A percentile compares a stretch with the other conserved stretches of the same genome.
phyloP scores from a whole-genome alignment of 352 stramenopile genomes.

The Ophiocytium majus region DNA sequence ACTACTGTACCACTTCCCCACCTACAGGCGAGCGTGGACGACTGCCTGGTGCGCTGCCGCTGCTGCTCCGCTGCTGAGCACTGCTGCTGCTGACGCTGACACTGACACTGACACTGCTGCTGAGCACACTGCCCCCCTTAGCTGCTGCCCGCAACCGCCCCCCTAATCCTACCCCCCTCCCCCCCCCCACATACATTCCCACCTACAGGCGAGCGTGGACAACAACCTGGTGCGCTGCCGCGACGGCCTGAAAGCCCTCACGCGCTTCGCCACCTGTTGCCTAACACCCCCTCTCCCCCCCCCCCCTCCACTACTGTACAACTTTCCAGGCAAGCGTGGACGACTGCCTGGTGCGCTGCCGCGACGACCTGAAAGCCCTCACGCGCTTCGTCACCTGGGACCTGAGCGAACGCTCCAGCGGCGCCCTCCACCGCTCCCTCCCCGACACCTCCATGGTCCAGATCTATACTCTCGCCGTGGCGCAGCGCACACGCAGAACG shows the following conservation, averaged over 20 bases:
- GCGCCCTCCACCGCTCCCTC: slow-evolving; percentile 65
- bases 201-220: slow-evolving; percentile 64
- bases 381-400: slow-evolving; percentile 77
- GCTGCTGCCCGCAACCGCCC: too few relatives aligned
- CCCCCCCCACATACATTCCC: neutral
- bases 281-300: too few relatives aligned
- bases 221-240: slow-evolving; percentile 60
- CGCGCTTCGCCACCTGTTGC: slow-evolving; percentile 73
- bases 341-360: slow-evolving; percentile 60
- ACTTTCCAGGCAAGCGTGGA: slow-evolving; percentile 64
- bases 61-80: too few relatives aligned
- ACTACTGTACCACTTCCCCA: neutral
- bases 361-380: slow-evolving; percentile 69
- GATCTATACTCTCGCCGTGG: slow-evolving; percentile 68
- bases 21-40: slow-evolving; percentile 64
- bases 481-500: slow-evolving; percentile 1
- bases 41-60: slow-evolving; percentile 60
- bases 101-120: too few relatives aligned
- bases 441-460: slow-evolving; percentile 65
- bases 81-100: too few relatives aligned
- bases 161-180: too few relatives aligned
- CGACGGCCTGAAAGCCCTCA: slow-evolving; percentile 71
- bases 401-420: slow-evolving; percentile 66
- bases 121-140: too few relatives aligned
- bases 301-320: too few relatives aligned